phyloP scores from a whole-genome alignment of 148 eudicot genomes.

The Euryodendron excelsum region DNA sequence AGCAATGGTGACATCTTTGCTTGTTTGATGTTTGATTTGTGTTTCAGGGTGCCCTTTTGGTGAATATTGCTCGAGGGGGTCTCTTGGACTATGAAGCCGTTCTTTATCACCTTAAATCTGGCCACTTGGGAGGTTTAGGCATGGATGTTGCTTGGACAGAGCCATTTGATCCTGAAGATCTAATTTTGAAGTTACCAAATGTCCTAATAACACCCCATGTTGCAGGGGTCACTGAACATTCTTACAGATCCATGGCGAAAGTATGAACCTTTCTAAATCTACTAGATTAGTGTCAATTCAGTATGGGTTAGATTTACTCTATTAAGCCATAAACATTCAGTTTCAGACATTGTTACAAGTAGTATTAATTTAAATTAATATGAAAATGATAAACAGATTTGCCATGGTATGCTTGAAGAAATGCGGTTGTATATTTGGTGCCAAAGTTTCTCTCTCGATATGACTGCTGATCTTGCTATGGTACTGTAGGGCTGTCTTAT shows the following conservation, averaged over 20 bases:
- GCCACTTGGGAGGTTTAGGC: constrained; percentile 94
- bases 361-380: neutral
- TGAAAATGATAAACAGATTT: neutral
- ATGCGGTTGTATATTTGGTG: neutral
- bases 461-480: too few species aligned
- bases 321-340: neutral
- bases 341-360: neutral
- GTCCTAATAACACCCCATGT: constrained; percentile 93
- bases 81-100: constrained; percentile 80
- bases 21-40: constrained; percentile 13
- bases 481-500: too few species aligned
- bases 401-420: neutral
- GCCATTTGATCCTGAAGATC: constrained; percentile 87
- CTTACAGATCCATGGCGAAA: constrained; percentile 88
- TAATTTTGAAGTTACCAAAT: constrained; percentile 70
- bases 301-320: neutral
- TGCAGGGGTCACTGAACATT: constrained; percentile 82
- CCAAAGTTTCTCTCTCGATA: neutral
- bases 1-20: neutral
- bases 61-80: constrained; percentile 91
- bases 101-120: constrained; percentile 49
- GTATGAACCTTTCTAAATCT: constrained; percentile 30
- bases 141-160: constrained; percentile 96
- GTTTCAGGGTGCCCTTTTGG: constrained; percentile 68
- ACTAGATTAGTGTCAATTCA: neutral